A percentile compares a stretch with the other conserved stretches of the same genome.
These are phyloP conservation scores for Fraxinus sp. DNA, from an alignment of 305 asterid genomes.

Conservation along the genomic window DNA sequence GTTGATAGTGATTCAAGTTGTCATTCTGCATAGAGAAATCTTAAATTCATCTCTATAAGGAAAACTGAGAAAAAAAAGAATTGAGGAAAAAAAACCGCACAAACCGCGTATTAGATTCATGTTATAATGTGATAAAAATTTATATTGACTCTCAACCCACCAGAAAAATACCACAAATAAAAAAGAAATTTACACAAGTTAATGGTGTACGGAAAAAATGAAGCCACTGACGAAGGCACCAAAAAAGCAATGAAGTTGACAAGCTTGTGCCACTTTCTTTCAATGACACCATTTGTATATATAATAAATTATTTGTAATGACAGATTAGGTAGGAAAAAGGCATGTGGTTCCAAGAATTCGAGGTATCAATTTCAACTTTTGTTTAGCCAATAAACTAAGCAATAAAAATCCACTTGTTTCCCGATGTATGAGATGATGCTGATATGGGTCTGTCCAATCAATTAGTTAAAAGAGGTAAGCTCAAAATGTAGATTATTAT, in stretches of 20 bases:
- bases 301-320: neutral
- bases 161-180: neutral
- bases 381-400: neutral
- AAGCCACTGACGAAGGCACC: conserved; percentile 33
- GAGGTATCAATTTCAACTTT: neutral
- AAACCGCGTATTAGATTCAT: neutral
- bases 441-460: neutral
- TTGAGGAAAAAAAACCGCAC: no score
- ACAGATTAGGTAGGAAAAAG: conserved; percentile 15
- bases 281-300: neutral
- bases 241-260: conserved; percentile 30
- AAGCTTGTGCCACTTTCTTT: conserved; percentile 38
- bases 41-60: neutral
- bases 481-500: neutral
- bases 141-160: neutral
- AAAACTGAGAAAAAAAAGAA: no score
- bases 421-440: conserved; percentile 5
- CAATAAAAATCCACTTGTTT: neutral
- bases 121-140: neutral
- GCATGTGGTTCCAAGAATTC: conserved; percentile 16
- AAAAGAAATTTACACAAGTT: neutral
- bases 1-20: neutral
- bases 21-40: neutral
- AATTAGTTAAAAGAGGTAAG: neutral
- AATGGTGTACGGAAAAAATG: neutral